Evolutionary conservation across 2,329 filamentous ascomycete genomes (phyloP).

Genomic region (Zalaria obscura): DNA sequence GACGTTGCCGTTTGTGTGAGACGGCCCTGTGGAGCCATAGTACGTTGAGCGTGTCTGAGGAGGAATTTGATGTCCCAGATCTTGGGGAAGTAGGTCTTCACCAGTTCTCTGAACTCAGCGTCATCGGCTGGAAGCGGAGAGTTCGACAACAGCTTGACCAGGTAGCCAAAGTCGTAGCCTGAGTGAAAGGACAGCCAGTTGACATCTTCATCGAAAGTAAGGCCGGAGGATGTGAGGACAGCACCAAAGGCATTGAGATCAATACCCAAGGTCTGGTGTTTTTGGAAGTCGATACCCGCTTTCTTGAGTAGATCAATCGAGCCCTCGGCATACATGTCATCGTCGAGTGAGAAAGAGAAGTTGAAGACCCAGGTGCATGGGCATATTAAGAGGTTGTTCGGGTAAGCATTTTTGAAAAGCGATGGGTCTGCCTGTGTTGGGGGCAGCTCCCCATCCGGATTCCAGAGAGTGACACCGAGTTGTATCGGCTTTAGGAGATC

Average conservation of each 20-base stretch:
- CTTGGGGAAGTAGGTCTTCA: conserved; percentile 85
- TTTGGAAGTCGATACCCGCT: conserved; percentile 82
- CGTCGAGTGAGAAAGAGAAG: conserved; percentile 86
- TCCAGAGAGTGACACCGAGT: conserved; percentile 87
- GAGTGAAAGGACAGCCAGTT: conserved; percentile 97
- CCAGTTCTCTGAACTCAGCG: conserved; percentile 72
- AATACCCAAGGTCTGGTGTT: conserved; percentile 77
- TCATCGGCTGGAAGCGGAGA: conserved; percentile 77
- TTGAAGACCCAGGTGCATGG: conserved; percentile 98
- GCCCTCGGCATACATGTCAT: conserved; percentile 95
- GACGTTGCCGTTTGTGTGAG: conserved; percentile 52
- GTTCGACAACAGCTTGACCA: conserved; percentile 85
- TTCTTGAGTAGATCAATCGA: conserved; percentile 84
- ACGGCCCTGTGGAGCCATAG: conserved; percentile 19
- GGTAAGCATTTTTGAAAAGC: conserved; percentile 35
- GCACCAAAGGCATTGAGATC: conserved; percentile 80
- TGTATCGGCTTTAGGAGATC: conserved; percentile 97
- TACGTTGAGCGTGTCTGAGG: conserved; percentile 67
- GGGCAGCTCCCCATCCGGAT: conserved; percentile 74
- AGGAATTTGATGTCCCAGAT: conserved; percentile 96
- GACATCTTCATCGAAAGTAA: conserved; percentile 76
- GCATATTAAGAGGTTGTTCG: conserved; percentile 43
- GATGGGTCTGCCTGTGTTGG: conserved; percentile 47
- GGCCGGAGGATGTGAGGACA: conserved; percentile 77
- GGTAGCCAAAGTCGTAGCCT: conserved; percentile 94